Base-by-base conservation (phyloP, 2,329 filamentous ascomycete genomes). In the Epichloe elymi region DNA sequence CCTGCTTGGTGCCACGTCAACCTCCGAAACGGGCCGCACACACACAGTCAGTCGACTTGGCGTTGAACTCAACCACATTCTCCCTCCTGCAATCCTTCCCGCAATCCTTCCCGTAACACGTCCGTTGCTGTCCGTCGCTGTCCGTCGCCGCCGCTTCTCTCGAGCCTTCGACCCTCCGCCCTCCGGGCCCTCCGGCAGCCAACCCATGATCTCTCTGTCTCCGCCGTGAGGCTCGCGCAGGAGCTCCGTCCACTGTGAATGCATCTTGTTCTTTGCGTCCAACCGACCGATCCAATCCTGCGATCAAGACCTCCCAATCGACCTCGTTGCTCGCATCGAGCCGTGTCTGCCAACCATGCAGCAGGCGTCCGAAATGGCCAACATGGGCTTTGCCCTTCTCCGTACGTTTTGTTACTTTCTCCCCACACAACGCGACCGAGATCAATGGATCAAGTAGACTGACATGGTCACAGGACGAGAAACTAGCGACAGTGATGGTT, bases 401-500 rank as follows among this genome's bases (percentile, higher is more conserved):
- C 57, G 65, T 67, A 57, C 42, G 63, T 60, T 38, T 30, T 23
- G 5, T 14, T 23, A 19, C 40, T 5, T 20, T 19, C 15, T 26
- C 17, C 17, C 48, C 19, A 17, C 26, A n/a, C 47, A 19, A 26
- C 30, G 48, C 48, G 19, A 36, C 30, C 11, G 10, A 11, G 10
- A 11, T 35, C n/a, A 20, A 42, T n/a, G n/a, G 30, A 48, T n/a
- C 14, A 11, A n/a, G 23, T 4, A 44, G 14, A 38, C 47, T 53
- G 53, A 48, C 48, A 19, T 23, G 30, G 38, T 43, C 19, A 37
- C 46, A 51, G 50, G 40, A 36, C 49, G 52, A 45, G 46, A 67
- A 50, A 62, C 66, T 43, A 54, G 58, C 42, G 66, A 68, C 46
- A 60, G 63, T 37, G 66, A 68, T 57, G 65, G 66, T 68, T 51